Conservation (phyloP, 306 rosid species). For the Elaeagnus macrophylla region DNA sequence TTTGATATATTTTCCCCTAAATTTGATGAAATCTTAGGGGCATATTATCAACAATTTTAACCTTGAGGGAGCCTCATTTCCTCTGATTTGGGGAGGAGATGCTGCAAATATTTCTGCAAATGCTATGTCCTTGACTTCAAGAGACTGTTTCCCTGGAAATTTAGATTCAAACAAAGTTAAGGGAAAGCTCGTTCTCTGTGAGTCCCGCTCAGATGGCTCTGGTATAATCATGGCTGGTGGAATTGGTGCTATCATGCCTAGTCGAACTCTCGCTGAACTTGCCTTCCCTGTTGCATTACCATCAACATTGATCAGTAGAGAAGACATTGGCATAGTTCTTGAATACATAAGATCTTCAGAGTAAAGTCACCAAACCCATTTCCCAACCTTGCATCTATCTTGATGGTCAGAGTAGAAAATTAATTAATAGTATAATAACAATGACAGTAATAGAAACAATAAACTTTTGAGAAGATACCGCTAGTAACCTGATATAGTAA, state of each 20-base stretch:
- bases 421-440: background rate
- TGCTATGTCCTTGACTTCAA: background rate
- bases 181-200: constrained; percentile 22
- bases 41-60: constrained; percentile 7
- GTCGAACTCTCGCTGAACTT: background rate
- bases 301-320: constrained; percentile 2
- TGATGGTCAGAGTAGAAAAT: background rate
- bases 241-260: constrained; percentile 10
- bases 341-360: constrained; percentile 16
- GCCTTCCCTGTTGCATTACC: constrained; percentile 7
- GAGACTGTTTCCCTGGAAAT: background rate
- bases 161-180: constrained; percentile 11
- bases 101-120: constrained; percentile 18
- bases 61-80: background rate
- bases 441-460: background rate
- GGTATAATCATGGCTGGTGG: constrained; percentile 3
- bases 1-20: background rate
- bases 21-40: background rate
- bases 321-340: constrained; percentile 9
- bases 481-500: too few species aligned
- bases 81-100: constrained; percentile 25
- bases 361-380: constrained; percentile 1
- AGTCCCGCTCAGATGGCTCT: constrained; percentile 2
- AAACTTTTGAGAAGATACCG: too few species aligned
- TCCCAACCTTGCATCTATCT: too few species aligned